A percentile compares a stretch with the other conserved stretches of the same genome.
These are phyloP conservation scores for Hymenoscyphus infarciens DNA, from an alignment of 2,329 filamentous ascomycete species.

Conservation along the genomic window DNA sequence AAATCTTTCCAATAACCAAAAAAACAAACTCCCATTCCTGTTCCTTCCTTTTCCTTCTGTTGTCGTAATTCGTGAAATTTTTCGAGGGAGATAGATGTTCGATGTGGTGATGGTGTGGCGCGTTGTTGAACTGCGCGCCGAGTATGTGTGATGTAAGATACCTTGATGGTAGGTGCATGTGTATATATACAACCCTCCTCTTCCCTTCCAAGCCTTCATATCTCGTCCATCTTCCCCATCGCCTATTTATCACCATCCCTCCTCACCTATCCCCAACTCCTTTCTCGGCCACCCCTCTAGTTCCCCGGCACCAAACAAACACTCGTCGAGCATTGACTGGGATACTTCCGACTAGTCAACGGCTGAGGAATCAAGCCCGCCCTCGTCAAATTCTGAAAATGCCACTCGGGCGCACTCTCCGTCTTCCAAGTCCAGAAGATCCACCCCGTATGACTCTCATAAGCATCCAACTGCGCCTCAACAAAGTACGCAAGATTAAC, in stretches of 20 bases:
- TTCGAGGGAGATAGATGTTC: too few species aligned
- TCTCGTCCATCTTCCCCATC: neutral
- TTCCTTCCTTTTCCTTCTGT: too few species aligned
- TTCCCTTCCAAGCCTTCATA: neutral
- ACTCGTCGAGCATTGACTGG: slow-evolving; percentile 29
- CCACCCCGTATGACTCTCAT: slow-evolving; percentile 39
- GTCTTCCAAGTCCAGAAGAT: slow-evolving; percentile 45
- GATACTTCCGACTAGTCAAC: slow-evolving; percentile 33
- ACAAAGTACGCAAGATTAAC: slow-evolving; percentile 39
- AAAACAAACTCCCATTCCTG: too few species aligned
- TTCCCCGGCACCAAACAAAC: slow-evolving; percentile 31
- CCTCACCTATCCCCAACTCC: too few species aligned
- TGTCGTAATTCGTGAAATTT: neutral
- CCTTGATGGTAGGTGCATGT: too few species aligned
- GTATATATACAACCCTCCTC: neutral
- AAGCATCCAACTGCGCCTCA: slow-evolving; percentile 44
- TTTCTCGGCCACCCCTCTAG: slow-evolving; percentile 7
- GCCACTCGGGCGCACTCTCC: slow-evolving; percentile 41
- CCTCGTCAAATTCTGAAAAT: slow-evolving; percentile 39
- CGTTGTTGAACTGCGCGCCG: too few species aligned
- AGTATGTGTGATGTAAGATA: too few species aligned
- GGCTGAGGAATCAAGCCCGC: slow-evolving; percentile 40
- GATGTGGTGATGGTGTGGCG: too few species aligned
- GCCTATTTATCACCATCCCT: neutral
- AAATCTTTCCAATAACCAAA: too few species aligned